Conservation (phyloP, 1,284 basidiomycete species). For the Irpex sp. region DNA sequence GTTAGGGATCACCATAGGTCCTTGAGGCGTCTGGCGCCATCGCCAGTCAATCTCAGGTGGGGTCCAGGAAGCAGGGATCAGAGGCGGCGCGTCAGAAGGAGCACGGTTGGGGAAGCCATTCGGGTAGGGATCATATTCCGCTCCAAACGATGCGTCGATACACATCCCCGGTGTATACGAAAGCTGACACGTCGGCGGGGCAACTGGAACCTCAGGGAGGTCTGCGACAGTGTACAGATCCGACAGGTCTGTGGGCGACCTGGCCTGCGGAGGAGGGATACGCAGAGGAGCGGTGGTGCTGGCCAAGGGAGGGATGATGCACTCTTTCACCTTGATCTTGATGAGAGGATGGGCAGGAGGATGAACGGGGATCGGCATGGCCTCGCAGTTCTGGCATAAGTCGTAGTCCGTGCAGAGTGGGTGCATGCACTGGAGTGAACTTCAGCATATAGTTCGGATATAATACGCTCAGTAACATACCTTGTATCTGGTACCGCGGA, state of each 20-base stretch:
- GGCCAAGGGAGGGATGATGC: slow-evolving; percentile 40
- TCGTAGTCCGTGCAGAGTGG: slow-evolving; percentile 79
- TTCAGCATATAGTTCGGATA: slow-evolving; percentile 9
- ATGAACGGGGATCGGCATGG: slow-evolving; percentile 73
- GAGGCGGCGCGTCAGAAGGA: neutral
- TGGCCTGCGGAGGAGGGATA: neutral
- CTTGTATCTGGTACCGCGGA: slow-evolving; percentile 70
- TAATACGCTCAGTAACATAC: slow-evolving; percentile 24
- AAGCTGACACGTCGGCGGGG: neutral
- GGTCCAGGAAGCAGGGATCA: slow-evolving; percentile 13
- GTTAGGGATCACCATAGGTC: slow-evolving; percentile 9
- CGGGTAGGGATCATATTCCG: neutral
- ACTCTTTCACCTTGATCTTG: slow-evolving; percentile 61
- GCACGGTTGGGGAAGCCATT: neutral
- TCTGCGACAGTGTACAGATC: neutral
- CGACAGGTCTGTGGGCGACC: neutral
- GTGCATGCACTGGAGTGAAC: slow-evolving; percentile 67
- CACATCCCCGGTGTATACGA: neutral
- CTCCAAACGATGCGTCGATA: neutral
- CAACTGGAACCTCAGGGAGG: neutral
- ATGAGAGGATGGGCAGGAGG: slow-evolving; percentile 71
- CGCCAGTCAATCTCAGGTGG: slow-evolving; percentile 10
- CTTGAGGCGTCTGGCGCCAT: slow-evolving; percentile 8
- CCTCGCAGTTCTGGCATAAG: slow-evolving; percentile 78
- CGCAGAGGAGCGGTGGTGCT: neutral